These are phyloP conservation scores for Globisporangium echinulatum DNA, from an alignment of 352 stramenopile genomes.

Conservation along the genomic window DNA sequence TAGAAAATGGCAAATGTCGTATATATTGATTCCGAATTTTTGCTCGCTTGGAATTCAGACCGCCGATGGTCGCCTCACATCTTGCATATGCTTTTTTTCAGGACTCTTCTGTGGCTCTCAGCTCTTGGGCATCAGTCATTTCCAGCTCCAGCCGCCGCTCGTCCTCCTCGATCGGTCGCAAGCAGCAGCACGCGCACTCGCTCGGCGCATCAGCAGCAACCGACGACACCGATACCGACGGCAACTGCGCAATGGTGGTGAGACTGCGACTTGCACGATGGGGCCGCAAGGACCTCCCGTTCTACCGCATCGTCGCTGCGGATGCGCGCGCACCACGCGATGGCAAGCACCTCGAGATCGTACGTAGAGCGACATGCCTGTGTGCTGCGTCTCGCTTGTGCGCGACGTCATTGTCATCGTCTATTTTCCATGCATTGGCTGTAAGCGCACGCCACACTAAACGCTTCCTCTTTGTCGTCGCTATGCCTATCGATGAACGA, in stretches of 20 bases:
- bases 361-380: constrained; percentile 22
- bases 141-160: not conserved
- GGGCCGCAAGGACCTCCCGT: constrained; percentile 83
- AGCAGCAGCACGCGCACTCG: not conserved
- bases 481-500: not conserved
- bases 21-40: no score
- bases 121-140: constrained; percentile 1
- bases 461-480: not conserved
- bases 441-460: not conserved
- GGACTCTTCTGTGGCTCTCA: not conserved
- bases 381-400: not conserved
- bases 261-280: constrained; percentile 81
- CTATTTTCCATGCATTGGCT: not conserved
- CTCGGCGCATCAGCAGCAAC: not conserved
- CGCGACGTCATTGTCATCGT: not conserved
- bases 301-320: constrained; percentile 86
- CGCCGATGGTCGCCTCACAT: no score
- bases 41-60: no score
- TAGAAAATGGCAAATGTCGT: no score
- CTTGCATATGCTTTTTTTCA: no score
- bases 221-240: not conserved
- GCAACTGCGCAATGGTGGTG: constrained; percentile 57
- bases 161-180: not conserved
- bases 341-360: constrained; percentile 83
- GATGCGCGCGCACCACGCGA: constrained; percentile 77